Base-by-base conservation (phyloP, 345 rosid genomes). In the Draba incana region DNA sequence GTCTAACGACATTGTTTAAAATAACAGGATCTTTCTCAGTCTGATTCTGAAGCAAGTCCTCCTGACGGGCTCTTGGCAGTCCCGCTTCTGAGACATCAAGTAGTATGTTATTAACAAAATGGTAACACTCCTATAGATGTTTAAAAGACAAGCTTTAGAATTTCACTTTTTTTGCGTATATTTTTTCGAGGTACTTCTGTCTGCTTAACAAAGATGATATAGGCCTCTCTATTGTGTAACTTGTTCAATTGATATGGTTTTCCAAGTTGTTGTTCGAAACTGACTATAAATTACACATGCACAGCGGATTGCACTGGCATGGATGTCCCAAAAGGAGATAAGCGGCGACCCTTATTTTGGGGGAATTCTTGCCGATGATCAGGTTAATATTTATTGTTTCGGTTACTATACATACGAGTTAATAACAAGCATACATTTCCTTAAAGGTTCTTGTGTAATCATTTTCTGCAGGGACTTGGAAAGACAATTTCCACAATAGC, bases 351-450 rank as follows among this genome's bases (percentile, higher is more conserved):
- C 85, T 37, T 88, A 96, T 81, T 83, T 78, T 0, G 98, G 98
- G 76, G 97, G 97, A 64, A 84, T 92, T 70, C 93, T 92, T 64
- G 96, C 98, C 31, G 98, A 92, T 76, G 98, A 92, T 79, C 96
- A 92, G 96, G 98, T 88, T 30, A 27, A 44, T 56, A 66, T 52
- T 23, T 16, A 16, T 31, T 66, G 42, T 30, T 41, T 10, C 28
- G 53, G 35, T 38, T 64, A 37, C 8, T 39, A 27, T 35, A 30
- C 7, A 41, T 28, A 27, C 12, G 41, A 47, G 20, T 20, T 20
- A 30, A 62, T 15, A 31, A 10, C 16, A 46, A 45, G 14, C 56
- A 66, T 46, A 55, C 47, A 15, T 27, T 24, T 43, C 10, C 5
- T 16, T 20, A 66, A 11, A 5, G 11, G 54, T 46, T 64, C 7